These are phyloP conservation scores for Trypanosoma grayi DNA, from an alignment of 208 protist species.

Conservation along the genomic window DNA sequence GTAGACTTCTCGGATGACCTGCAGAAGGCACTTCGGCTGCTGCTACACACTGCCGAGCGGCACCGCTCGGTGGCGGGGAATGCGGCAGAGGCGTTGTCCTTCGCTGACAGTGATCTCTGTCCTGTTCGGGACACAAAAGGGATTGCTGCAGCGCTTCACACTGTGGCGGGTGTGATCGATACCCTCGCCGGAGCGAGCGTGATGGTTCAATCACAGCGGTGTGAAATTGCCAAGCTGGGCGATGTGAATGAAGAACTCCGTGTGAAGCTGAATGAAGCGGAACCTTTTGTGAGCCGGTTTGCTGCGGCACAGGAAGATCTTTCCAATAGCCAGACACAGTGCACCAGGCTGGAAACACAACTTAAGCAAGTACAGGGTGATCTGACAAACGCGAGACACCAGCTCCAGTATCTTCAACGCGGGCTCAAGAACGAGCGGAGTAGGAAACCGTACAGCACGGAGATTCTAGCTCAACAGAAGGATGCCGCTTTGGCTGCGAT, in stretches of 20 bases:
- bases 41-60: conserved; percentile 42
- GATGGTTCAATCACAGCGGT: conserved; percentile 39
- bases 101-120: conserved; percentile 27
- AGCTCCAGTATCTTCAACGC: conserved; percentile 21
- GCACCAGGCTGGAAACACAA: neutral
- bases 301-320: neutral
- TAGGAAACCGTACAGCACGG: conserved; percentile 1
- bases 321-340: neutral
- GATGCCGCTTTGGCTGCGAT: conserved; percentile 41
- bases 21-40: conserved; percentile 37
- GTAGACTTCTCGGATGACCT: conserved; percentile 46
- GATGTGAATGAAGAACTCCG: conserved; percentile 8
- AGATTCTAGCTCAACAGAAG: conserved; percentile 21
- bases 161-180: conserved; percentile 43
- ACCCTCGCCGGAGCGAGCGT: conserved; percentile 45
- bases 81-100: neutral
- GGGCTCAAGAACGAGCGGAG: conserved; percentile 28
- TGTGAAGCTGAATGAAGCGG: neutral
- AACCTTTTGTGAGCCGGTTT: conserved; percentile 1
- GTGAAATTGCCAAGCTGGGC: conserved; percentile 23
- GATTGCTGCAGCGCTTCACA: conserved; percentile 35
- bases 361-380: neutral
- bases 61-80: conserved; percentile 2
- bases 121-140: conserved; percentile 46
- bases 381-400: conserved; percentile 13